These are phyloP conservation scores for Clarkia xantiana DNA, from an alignment of 345 rosid genomes.

Conservation along the genomic window DNA sequence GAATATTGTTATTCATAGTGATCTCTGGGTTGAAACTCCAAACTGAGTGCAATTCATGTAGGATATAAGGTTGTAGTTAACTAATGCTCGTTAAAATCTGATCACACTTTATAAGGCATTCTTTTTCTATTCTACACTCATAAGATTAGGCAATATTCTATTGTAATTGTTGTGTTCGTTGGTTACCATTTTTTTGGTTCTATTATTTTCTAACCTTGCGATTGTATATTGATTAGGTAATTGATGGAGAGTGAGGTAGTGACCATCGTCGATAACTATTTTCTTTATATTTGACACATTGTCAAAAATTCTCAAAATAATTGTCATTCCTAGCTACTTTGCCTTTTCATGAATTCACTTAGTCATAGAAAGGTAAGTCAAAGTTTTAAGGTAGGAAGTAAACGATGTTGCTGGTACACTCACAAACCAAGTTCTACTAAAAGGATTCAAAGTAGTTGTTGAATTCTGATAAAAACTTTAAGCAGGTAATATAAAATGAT, in stretches of 20 bases:
- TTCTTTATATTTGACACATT: conserved; percentile 77
- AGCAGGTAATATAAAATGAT: conserved; percentile 81
- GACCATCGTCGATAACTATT: conserved; percentile 51
- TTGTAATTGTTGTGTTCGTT: too few relatives aligned
- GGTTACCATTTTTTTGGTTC: background rate
- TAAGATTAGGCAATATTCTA: too few relatives aligned
- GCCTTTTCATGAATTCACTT: too few relatives aligned
- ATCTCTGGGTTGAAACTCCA: too few relatives aligned
- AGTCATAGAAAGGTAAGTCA: too few relatives aligned
- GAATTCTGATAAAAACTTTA: conserved; percentile 97
- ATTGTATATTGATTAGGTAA: conserved; percentile 36
- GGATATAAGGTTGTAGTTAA: too few relatives aligned
- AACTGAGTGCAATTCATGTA: too few relatives aligned
- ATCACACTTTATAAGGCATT: too few relatives aligned
- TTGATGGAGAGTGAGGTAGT: conserved; percentile 69
- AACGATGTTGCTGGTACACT: conserved; percentile 87
- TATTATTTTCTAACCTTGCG: too few relatives aligned
- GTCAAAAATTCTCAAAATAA: conserved; percentile 27
- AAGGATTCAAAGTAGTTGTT: conserved; percentile 50
- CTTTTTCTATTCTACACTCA: too few relatives aligned
- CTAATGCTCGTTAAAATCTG: background rate
- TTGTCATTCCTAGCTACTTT: conserved; percentile 10
- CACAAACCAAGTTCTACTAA: conserved; percentile 46
- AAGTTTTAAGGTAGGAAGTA: conserved; percentile 67
- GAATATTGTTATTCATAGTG: too few relatives aligned